phyloP scores from a whole-genome alignment of 805 yeast species.

The Candida boidinii region DNA sequence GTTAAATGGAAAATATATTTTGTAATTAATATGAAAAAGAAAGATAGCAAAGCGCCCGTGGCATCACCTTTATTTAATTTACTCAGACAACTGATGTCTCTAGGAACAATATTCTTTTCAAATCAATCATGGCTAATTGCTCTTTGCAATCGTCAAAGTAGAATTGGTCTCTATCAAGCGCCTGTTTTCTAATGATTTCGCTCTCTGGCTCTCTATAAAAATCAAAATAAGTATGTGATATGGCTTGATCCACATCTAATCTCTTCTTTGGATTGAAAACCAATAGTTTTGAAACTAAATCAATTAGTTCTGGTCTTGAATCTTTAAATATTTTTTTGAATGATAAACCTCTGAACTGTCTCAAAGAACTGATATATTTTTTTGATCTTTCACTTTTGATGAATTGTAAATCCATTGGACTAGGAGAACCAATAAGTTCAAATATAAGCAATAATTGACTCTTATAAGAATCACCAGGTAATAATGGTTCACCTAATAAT shows the following conservation, averaged over 20 bases:
- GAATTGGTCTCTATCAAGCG: too few species aligned
- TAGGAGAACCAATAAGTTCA: constrained; percentile 83
- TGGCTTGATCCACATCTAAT: constrained; percentile 76
- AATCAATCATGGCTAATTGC: constrained; percentile 38
- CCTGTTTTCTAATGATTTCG: too few species aligned
- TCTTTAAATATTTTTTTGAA: constrained; percentile 39
- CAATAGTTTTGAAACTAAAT: constrained; percentile 57
- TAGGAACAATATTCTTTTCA: constrained; percentile 43
- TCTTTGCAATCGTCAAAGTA: constrained; percentile 47
- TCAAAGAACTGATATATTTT: constrained; percentile 74
- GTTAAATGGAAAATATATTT: too few species aligned
- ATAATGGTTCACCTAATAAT: constrained; percentile 76
- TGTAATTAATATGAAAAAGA: too few species aligned
- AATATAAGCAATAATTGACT: constrained; percentile 82
- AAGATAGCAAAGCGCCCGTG: too few species aligned
- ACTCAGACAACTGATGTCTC: too few species aligned
- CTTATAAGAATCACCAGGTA: constrained; percentile 92
- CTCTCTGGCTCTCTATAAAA: constrained; percentile 95
- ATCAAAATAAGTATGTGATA: constrained; percentile 75
- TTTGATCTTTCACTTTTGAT: constrained; percentile 78
- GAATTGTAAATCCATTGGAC: constrained; percentile 64
- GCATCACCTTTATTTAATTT: too few species aligned
- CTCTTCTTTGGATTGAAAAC: constrained; percentile 79
- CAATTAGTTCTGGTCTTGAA: constrained; percentile 49
- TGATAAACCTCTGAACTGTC: constrained; percentile 51